Evolutionary conservation across 2,329 filamentous ascomycete species (phyloP).

Genomic region (Fusarium sp.): DNA sequence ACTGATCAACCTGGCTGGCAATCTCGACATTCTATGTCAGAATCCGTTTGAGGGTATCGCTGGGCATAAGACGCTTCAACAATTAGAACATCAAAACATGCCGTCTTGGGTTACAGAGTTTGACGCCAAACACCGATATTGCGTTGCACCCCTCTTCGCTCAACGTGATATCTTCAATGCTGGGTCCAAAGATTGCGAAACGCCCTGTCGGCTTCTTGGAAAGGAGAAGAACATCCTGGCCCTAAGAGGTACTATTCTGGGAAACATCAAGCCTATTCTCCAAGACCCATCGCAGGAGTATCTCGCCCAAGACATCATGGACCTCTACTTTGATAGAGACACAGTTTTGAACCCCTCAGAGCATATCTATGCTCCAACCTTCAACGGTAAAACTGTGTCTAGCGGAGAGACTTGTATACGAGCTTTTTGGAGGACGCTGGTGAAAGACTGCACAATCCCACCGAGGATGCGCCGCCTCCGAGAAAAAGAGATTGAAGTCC

Average conservation of each 20-base stretch:
- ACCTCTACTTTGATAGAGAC: not conserved
- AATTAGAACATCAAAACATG: fast-evolving
- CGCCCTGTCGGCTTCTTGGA: not conserved
- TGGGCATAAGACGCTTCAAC: not conserved
- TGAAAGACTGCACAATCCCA: constrained; percentile 9
- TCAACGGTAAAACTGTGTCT: not conserved
- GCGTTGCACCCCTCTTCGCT: constrained; percentile 13
- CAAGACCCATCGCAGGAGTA: fast-evolving
- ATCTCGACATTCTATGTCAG: constrained; percentile 32
- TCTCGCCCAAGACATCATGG: not conserved
- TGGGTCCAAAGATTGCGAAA: not conserved
- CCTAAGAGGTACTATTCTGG: not conserved
- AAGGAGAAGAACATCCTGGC: not conserved
- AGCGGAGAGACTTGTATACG: not conserved
- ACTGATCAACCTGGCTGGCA: constrained; percentile 7
- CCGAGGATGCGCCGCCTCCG: constrained; percentile 18
- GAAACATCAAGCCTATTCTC: not conserved
- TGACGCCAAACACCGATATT: not conserved
- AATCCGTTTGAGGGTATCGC: constrained; percentile 8
- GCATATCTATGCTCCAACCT: not conserved
- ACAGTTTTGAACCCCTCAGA: fast-evolving
- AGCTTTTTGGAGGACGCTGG: constrained; percentile 23
- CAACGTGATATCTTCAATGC: constrained; percentile 21
- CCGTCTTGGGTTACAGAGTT: constrained; percentile 28
- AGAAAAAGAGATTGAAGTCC: not conserved